Evolutionary conservation across 495 filamentous ascomycete species (phyloP).

Genomic region (Lepraria neglecta): DNA sequence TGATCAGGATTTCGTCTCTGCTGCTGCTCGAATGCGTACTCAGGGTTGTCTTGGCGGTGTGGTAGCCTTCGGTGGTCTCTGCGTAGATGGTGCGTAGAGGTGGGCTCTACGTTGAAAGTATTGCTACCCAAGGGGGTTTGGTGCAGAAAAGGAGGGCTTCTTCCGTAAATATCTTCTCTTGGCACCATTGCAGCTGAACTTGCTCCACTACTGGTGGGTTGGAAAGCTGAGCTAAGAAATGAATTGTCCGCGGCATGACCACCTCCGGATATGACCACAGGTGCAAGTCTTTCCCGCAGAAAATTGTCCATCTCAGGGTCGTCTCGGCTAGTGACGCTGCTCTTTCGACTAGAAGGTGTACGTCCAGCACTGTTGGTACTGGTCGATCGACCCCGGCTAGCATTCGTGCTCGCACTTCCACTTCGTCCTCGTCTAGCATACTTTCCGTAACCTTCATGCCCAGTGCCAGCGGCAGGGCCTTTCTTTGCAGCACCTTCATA

Average conservation of each 20-base stretch:
- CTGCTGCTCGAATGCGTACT: slow-evolving; percentile 10
- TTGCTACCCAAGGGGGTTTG: slow-evolving; percentile 5
- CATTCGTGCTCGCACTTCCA: slow-evolving; percentile 44
- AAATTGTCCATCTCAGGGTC: slow-evolving; percentile 60
- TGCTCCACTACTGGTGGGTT: slow-evolving; percentile 19
- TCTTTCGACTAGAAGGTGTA: slow-evolving; percentile 43
- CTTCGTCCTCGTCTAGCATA: slow-evolving; percentile 51
- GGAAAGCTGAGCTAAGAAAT: slow-evolving; percentile 31
- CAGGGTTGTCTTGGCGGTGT: slow-evolving; percentile 19
- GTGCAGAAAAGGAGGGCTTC: slow-evolving; percentile 26
- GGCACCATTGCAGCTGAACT: slow-evolving; percentile 57
- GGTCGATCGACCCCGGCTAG: slow-evolving; percentile 46
- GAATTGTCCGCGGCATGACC: slow-evolving; percentile 56
- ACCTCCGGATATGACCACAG: slow-evolving; percentile 79
- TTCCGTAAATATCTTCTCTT: slow-evolving; percentile 64
- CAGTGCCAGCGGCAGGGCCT: slow-evolving; percentile 86
- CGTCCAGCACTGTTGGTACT: slow-evolving; percentile 47
- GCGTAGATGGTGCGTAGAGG: slow-evolving; percentile 19
- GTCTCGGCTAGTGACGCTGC: slow-evolving; percentile 45
- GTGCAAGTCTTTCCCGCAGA: slow-evolving; percentile 70
- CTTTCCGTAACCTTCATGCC: slow-evolving; percentile 90
- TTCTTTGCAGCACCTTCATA: slow-evolving; percentile 55
- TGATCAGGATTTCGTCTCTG: slow-evolving; percentile 1
- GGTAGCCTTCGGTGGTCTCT: slow-evolving; percentile 24
- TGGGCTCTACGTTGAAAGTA: slow-evolving; percentile 1